Conservation (phyloP, 768 basidiomycete species). For the Austroboletus festivus region DNA sequence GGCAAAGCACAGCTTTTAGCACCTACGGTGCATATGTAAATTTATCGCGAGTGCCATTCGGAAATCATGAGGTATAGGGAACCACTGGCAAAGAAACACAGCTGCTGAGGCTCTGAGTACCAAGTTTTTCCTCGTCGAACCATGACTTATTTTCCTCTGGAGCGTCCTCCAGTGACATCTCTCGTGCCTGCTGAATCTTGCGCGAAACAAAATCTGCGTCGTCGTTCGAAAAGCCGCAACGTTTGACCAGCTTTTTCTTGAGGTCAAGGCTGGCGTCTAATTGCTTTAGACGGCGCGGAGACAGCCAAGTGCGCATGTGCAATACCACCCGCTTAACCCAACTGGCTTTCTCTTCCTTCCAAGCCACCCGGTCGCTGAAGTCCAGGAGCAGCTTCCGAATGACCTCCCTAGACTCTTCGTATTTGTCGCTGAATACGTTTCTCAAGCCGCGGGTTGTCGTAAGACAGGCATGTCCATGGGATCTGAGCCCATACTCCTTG, state of each 20-base stretch:
- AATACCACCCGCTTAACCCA: conserved; percentile 26
- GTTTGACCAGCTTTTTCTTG: conserved; percentile 21
- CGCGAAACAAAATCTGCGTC: conserved; percentile 19
- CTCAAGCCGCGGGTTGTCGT: conserved; percentile 31
- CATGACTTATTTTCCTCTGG: conserved; percentile 16
- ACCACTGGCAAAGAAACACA: conserved; percentile 12
- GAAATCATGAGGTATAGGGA: conserved; percentile 6
- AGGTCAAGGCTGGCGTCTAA: conserved; percentile 12
- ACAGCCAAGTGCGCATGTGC: conserved; percentile 26
- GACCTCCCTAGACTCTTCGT: conserved; percentile 29
- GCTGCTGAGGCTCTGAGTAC: conserved; percentile 4
- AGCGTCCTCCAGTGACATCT: neutral
- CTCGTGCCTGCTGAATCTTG: conserved; percentile 18
- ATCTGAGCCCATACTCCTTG: conserved; percentile 31
- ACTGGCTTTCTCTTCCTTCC: conserved; percentile 25
- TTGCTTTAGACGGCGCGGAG: conserved; percentile 11
- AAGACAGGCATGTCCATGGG: conserved; percentile 39
- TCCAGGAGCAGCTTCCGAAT: conserved; percentile 20
- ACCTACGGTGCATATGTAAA: no score
- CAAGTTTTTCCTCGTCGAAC: conserved; percentile 17
- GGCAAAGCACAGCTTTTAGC: no score
- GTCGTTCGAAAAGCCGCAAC: conserved; percentile 20
- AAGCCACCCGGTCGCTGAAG: conserved; percentile 11
- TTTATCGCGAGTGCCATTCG: no score
- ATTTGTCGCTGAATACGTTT: conserved; percentile 27